These are phyloP conservation scores for Leccinum pellstonianum DNA, from an alignment of 768 basidiomycete genomes.

Conservation along the genomic window DNA sequence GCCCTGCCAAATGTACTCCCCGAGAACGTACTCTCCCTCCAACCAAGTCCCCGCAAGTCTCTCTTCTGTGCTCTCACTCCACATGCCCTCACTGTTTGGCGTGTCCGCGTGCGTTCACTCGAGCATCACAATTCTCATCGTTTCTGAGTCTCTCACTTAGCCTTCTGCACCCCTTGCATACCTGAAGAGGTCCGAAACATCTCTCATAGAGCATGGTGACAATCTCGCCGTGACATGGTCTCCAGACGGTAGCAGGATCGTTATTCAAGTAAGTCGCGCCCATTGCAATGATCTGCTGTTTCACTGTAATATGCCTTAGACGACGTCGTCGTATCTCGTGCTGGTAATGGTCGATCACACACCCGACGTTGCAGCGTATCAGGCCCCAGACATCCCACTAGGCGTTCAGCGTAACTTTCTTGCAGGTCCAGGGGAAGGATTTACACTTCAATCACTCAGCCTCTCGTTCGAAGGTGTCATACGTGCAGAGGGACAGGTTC, in stretches of 20 bases:
- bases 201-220: conserved; percentile 80
- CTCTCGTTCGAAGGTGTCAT: conserved; percentile 82
- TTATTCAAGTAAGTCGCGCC: conserved; percentile 63
- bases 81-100: conserved; percentile 75
- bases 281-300: neutral
- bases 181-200: conserved; percentile 72
- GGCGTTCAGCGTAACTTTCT: conserved; percentile 66
- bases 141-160: conserved; percentile 35
- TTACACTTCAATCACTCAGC: conserved; percentile 63
- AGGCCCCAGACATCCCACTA: conserved; percentile 45
- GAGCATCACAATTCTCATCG: neutral
- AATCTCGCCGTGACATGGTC: conserved; percentile 79
- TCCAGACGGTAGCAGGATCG: conserved; percentile 73
- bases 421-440: conserved; percentile 77
- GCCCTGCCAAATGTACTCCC: conserved; percentile 60
- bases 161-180: conserved; percentile 71
- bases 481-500: conserved; percentile 68
- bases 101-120: conserved; percentile 61
- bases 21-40: conserved; percentile 57
- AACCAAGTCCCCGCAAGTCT: conserved; percentile 70
- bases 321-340: conserved; percentile 76
- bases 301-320: conserved; percentile 44
- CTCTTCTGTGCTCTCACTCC: conserved; percentile 76
- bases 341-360: conserved; percentile 64
- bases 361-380: conserved; percentile 54